A percentile compares a stretch with the other conserved stretches of the same genome.
Conservation (phyloP, 2,329 filamentous ascomycete genomes). For the Neoarthrinium moseri region DNA sequence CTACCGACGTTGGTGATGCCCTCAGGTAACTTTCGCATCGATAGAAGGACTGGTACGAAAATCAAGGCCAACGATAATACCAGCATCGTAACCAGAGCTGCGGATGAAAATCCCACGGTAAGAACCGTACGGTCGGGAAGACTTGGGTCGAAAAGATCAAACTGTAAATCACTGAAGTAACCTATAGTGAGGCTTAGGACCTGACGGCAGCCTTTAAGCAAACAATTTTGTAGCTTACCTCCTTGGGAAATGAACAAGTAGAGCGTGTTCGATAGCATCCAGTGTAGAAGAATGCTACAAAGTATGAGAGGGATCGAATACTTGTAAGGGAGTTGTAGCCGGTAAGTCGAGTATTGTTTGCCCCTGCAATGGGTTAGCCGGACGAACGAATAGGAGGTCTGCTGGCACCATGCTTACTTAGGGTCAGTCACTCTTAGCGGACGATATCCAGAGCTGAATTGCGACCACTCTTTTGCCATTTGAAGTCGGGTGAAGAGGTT, state of each 20-base stretch:
- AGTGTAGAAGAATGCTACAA: conserved; percentile 35
- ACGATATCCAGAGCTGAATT: conserved; percentile 26
- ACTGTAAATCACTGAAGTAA: background rate
- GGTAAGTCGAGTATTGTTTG: conserved; percentile 34
- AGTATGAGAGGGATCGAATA: conserved; percentile 36
- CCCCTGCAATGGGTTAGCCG: background rate
- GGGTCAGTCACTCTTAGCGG: conserved; percentile 34
- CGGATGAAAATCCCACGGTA: conserved; percentile 10
- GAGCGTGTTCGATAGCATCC: conserved; percentile 38
- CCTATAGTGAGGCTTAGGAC: too few relatives aligned
- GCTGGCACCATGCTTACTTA: background rate
- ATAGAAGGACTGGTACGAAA: conserved; percentile 13
- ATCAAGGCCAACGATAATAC: conserved; percentile 11
- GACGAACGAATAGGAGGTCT: too few relatives aligned
- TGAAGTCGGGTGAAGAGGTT: conserved; percentile 40
- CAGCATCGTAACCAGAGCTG: conserved; percentile 12
- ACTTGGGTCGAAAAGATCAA: conserved; percentile 2
- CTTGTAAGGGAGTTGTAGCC: conserved; percentile 38
- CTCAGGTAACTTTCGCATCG: conserved; percentile 14
- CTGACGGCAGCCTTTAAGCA: too few relatives aligned
- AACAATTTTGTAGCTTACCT: conserved; percentile 15
- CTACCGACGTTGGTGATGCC: conserved; percentile 16
- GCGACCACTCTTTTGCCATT: conserved; percentile 39
- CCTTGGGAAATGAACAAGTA: conserved; percentile 30
- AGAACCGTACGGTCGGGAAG: conserved; percentile 15